Evolutionary conservation across 2,329 filamentous ascomycete genomes (phyloP), one percentile per base, ranked within the genome.

Genomic region (Metarhizium anisopliae): DNA sequence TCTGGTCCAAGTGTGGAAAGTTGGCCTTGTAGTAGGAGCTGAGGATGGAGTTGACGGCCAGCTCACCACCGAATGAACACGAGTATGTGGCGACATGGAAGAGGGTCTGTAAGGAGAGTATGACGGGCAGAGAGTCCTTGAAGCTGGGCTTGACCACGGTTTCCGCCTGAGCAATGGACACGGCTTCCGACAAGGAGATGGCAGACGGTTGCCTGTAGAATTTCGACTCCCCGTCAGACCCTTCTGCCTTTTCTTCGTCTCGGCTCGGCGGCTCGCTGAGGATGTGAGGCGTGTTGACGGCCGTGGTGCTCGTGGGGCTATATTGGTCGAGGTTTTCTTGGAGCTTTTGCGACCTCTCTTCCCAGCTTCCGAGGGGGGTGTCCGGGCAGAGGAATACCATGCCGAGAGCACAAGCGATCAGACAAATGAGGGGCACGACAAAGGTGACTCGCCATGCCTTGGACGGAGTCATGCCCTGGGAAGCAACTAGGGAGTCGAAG

Each of bases 371-470:
- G 0, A 83, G 87, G 0, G 91, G 91, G 0, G 89, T 92, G 66
- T 96, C 91, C 2, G 88, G 83, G 64, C 89, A 92, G 14, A 89
- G 73, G 29, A 90, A 66, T 3, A 95, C 70, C 73, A 95, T 85
- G 16, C 76, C 73, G n/a, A 88, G 63, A 13, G 85, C 88, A 6
- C 84, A 82, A 29, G 70, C 65, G 13, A 86, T 76, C 67, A 93
- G 86, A 61, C 93, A 80, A 62, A 92, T 81, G 58, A 94, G 87
- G 0, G 91, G 91, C 6, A 95, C 86, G 59, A 95, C 75, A 67
- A 95, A 96, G 2, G 90, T 81, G 1, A 95, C 82, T 30, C 91
- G 82, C 91, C 92, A 96, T 2, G 91, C 87, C 42, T 84, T 79
- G 62, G 88, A 84, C 2, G 83, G 72, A 1, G 77, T 73, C 55